Evolutionary conservation across 768 basidiomycete species (phyloP).

Genomic region (Paxillus rubicundulus): DNA sequence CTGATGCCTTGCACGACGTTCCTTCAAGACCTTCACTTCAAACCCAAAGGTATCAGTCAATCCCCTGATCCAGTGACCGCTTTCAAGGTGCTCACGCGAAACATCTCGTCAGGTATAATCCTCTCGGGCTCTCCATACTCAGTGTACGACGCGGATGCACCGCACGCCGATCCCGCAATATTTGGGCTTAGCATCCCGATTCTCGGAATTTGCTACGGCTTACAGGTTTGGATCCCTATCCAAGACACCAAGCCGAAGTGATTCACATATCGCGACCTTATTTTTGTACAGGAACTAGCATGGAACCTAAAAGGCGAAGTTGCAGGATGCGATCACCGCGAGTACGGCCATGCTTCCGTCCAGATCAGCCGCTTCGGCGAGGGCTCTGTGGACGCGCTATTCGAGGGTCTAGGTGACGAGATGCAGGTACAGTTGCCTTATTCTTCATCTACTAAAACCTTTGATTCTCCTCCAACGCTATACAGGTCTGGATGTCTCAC

Average conservation of each 20-base stretch:
- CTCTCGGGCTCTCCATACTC: constrained; percentile 98
- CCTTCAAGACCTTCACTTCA: constrained; percentile 84
- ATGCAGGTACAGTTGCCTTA: constrained; percentile 62
- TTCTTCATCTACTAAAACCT: not conserved
- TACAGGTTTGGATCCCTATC: constrained; percentile 59
- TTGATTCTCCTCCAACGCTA: not conserved
- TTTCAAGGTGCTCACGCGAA: not conserved
- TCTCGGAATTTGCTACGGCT: constrained; percentile 95
- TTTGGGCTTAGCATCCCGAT: constrained; percentile 88
- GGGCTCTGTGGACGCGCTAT: constrained; percentile 67
- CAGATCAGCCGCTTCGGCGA: constrained; percentile 63
- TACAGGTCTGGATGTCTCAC: constrained; percentile 99
- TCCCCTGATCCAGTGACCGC: not conserved
- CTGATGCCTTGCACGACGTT: constrained; percentile 94
- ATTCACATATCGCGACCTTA: not conserved
- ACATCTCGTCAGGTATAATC: constrained; percentile 68
- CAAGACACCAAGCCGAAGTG: not conserved
- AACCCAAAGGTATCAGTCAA: constrained; percentile 76
- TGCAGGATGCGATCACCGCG: constrained; percentile 83
- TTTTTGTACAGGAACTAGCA: constrained; percentile 75
- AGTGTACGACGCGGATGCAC: constrained; percentile 89
- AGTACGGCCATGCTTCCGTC: constrained; percentile 91
- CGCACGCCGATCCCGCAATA: constrained; percentile 90
- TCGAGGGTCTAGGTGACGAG: constrained; percentile 82
- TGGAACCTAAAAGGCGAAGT: constrained; percentile 85